Base-by-base conservation (phyloP, 129 eudicot genomes). In the Lactuca sativa region DNA sequence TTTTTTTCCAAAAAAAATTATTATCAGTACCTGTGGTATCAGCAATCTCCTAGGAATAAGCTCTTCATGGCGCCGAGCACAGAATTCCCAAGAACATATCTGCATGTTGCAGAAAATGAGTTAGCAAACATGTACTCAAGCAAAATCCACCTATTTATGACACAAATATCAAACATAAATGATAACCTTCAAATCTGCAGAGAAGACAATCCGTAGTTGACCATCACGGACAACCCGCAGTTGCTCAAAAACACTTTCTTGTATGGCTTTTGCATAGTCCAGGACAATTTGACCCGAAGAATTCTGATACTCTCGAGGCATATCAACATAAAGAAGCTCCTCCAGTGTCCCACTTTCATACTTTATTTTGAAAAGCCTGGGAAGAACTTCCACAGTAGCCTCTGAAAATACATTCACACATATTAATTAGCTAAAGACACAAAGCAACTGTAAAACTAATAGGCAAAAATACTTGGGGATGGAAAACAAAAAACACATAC, bases 51-150 rank as follows among this genome's bases (percentile, higher is more conserved):
- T 74, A 60, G 98, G 98, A 67, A 93, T 93, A 65, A 93, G 98
- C 70, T 93, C 98, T 76, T 93, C 98, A 73, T 93, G 98, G 65
- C 90, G 96, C 15, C 98, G 80, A 55, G 98, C 98, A 85, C 98
- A 93, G 72, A 93, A 93, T 36, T 93, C 98, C 98, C 98, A 93
- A 69, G 98, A 93, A 81, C 96, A 90, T 81, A 93, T 93, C 99
- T 93, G 80, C 9, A 44, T 25, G n/a, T 16, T 51, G 18, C 31
- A 6, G 25, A 5, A 38, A 62, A 37, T 37, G 7, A 70, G 21
- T 48, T 21, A 37, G 44, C 64, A 12, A 65, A 40, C 41, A 71
- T 65, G 17, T 31, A 62, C 13, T 67, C 8, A 14, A 69, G 16
- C 62, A 76, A 64, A 6, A 43, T 37, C 54, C 31, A 37, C 17